A percentile compares a stretch with the other conserved stretches of the same genome.
phyloP scores from a whole-genome alignment of 768 basidiomycete species.

The Calocybe indica region DNA sequence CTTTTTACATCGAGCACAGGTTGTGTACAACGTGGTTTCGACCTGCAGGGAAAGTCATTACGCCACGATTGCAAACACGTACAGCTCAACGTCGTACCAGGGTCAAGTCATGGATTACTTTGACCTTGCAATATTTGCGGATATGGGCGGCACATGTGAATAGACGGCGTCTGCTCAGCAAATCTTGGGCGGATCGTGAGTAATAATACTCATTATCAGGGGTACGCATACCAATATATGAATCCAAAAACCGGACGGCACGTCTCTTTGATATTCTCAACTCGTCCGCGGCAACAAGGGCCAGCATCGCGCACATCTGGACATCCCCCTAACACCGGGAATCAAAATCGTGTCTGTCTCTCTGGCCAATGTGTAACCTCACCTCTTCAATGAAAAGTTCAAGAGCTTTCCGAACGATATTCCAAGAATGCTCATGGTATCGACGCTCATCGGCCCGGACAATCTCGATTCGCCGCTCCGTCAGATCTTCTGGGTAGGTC shows the following conservation, averaged over 20 bases:
- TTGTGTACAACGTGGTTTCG: slow-evolving; percentile 65
- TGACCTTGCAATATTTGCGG: slow-evolving; percentile 53
- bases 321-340: slow-evolving; percentile 55
- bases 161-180: slow-evolving; percentile 55
- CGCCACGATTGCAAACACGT: neutral
- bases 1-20: slow-evolving; percentile 67
- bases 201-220: neutral
- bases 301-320: slow-evolving; percentile 74
- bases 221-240: slow-evolving; percentile 59
- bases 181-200: slow-evolving; percentile 34
- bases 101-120: slow-evolving; percentile 47
- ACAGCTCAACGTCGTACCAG: slow-evolving; percentile 32
- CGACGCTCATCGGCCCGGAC: slow-evolving; percentile 44
- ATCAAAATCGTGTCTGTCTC: neutral
- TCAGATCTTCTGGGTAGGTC: slow-evolving; percentile 14
- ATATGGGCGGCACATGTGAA: slow-evolving; percentile 69
- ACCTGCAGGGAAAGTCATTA: slow-evolving; percentile 33
- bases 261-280: slow-evolving; percentile 41
- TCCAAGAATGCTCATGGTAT: slow-evolving; percentile 51
- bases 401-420: slow-evolving; percentile 45
- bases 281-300: slow-evolving; percentile 55
- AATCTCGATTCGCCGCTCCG: slow-evolving; percentile 35
- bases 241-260: slow-evolving; percentile 51
- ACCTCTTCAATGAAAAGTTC: slow-evolving; percentile 65
- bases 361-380: slow-evolving; percentile 2